Evolutionary conservation across 768 basidiomycete species (phyloP), one percentile per base, ranked within the genome.

Genomic region (Termitomyces sp.): DNA sequence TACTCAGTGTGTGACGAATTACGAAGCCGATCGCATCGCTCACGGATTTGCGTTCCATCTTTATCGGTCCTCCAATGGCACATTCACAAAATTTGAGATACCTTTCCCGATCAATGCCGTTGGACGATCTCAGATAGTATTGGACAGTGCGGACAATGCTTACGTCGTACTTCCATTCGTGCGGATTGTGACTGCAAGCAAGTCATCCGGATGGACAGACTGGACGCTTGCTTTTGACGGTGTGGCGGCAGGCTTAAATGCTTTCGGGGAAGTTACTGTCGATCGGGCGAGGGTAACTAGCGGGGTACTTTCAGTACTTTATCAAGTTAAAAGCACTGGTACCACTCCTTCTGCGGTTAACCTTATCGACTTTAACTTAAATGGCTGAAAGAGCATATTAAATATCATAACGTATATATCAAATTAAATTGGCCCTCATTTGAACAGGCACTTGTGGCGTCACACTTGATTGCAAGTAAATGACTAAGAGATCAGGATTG

Each of bases 221-320:
- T 78, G 78, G 78, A 74, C 76, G 1, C 57, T 77, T 60, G 75
- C 65, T 0, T 79, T 73, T 60, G 74, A 79, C 60, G 77, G 78
- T 10, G 66, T 68, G 16, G 68, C 74, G 0, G 57, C 63, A 5
- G 76, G 76, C 2, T 63, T 79, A 46, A 71, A 75, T 56, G 78
- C 68, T 1, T 79, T 78, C 63, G 77, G 73, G n/a, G 77, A 78
- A 63, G 70, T 79, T 3, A 78, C 76, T 18, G 67, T 79, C 7
- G 77, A 78, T 65, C 68, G 76, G 30, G 69, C 74, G 26, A 67
- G 77, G 45, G 61, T 76, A 22, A 50, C 70, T 28, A 72, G 66
- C 57, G 75, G 74, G 2, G 65, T 76, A 13, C 62, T 78, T 36
- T 77, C 76, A 1, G 68, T 78, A 18, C 62, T 79, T 11, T 78